Base-by-base conservation (phyloP, 176 grass and related monocot genomes). In the Bothriochloa decipiens region DNA sequence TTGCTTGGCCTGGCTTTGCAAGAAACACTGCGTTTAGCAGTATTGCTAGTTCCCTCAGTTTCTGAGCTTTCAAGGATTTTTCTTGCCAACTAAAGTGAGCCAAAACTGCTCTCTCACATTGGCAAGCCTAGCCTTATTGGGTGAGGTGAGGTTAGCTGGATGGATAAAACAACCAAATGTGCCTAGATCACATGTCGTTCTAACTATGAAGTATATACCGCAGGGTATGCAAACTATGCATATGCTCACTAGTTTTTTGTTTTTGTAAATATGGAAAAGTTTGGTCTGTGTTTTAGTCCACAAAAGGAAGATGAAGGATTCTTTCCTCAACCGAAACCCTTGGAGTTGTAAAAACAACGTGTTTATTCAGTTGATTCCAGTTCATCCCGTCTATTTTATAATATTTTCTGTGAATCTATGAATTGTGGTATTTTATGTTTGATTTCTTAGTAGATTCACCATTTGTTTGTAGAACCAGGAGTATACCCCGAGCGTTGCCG, bases 381-480 rank as follows among this genome's bases (percentile, higher is more conserved):
- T 11, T 47, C 47, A 10, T 35, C 5, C 7, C 10, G 2, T 39
- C 10, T 53, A 7, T 70, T 23, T 49, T 32, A 42, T 49, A 18
- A 81, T 10, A 35, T 29, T 29, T 69, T 7, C 42, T 77, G 27
- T 60, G 27, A 69, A 69, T n/a, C 33, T 35, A 35, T 35, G 33
- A 35, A 35, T 23, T 65, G 53, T 32, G 79, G 43, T 72, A n/a
- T 12, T 68, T 79, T 39, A 37, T 73, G 29, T 36, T 6, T 5
- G 23, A 29, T 81, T 67, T 41, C 11, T 76, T 82, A 82, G 61
- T 27, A 32, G 16, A 17, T 81, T 75, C 39, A 39, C 29, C 37
- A 25, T 72, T 72, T 28, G 9, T 86, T 79, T 86, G 11, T 66
- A n/a, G n/a, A n/a, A n/a, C n/a, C n/a, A 36, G 35, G 35, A 36